A percentile compares a stretch with the other conserved stretches of the same genome.
Conservation (phyloP, 805 yeast species). For the Peterozyma toletana region DNA sequence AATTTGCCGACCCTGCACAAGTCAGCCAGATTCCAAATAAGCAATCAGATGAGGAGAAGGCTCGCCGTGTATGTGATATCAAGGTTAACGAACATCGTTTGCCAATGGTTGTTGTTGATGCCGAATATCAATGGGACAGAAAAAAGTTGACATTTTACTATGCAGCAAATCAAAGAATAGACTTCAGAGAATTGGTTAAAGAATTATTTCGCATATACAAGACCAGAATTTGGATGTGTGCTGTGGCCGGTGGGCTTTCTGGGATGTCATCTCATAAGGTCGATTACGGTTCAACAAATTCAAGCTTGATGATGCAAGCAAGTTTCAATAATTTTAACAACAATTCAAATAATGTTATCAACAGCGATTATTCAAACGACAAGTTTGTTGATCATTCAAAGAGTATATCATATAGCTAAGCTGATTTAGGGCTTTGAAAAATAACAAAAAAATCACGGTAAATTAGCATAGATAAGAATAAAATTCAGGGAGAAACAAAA, state of each 20-base stretch:
- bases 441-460: no score
- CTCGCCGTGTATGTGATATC: conserved; percentile 52
- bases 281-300: no score
- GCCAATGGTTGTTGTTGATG: conserved; percentile 59
- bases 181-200: conserved; percentile 69
- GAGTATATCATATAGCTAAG: no score
- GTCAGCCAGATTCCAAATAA: conserved; percentile 51
- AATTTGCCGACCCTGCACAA: conserved; percentile 58
- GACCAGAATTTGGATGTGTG: conserved; percentile 87
- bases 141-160: conserved; percentile 75
- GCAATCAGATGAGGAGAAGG: conserved; percentile 61
- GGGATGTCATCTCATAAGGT: no score
- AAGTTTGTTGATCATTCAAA: no score
- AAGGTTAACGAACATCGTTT: conserved; percentile 45
- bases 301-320: no score
- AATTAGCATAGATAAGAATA: no score
- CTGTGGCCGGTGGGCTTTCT: conserved; percentile 28
- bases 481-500: no score
- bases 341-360: no score
- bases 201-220: conserved; percentile 71
- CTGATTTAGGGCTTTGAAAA: no score
- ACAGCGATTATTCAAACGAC: no score
- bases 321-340: no score
- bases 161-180: conserved; percentile 56
- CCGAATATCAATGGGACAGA: conserved; percentile 83